A percentile compares a stretch with the other conserved stretches of the same genome.
Evolutionary conservation across 306 rosid genomes (phyloP).

Genomic region (Glycine tomentella): DNA sequence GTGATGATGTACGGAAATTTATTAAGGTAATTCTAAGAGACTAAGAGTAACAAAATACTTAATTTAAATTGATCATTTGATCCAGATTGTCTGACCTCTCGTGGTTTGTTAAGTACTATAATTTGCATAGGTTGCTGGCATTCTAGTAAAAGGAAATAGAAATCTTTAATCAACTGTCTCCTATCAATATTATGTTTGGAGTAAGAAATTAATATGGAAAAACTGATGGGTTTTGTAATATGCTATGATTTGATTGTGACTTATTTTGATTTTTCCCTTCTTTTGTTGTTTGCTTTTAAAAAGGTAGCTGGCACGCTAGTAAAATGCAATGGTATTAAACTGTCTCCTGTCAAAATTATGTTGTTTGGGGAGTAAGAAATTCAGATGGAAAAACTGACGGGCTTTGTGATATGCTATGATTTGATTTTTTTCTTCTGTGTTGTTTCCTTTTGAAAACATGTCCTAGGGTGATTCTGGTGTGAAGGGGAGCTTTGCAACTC

Average conservation of each 20-base stretch:
- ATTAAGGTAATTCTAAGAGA: conserved; percentile 70
- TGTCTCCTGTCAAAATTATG: too few species aligned
- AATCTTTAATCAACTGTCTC: not conserved
- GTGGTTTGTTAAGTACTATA: conserved; percentile 25
- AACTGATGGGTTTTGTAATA: conserved; percentile 17
- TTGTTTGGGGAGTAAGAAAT: too few species aligned
- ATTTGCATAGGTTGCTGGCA: conserved; percentile 27
- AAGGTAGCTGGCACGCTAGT: too few species aligned
- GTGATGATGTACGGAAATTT: conserved; percentile 89
- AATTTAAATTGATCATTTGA: too few species aligned
- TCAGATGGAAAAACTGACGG: too few species aligned
- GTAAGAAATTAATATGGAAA: conserved; percentile 23
- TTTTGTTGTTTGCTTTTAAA: too few species aligned
- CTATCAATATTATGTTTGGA: conserved; percentile 32
- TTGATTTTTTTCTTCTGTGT: conserved; percentile 31
- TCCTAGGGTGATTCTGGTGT: conserved; percentile 79
- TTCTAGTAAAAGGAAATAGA: conserved; percentile 20
- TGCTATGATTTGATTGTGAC: too few species aligned
- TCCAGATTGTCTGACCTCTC: conserved; percentile 23
- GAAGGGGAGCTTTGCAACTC: conserved; percentile 95
- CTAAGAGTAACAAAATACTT: not conserved
- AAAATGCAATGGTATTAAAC: too few species aligned
- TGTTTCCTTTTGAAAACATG: conserved; percentile 43
- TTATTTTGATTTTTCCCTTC: too few species aligned
- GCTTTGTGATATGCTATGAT: conserved; percentile 4